phyloP scores from a whole-genome alignment of 2,329 filamentous ascomycete genomes.

The Monilinia aucupariae region DNA sequence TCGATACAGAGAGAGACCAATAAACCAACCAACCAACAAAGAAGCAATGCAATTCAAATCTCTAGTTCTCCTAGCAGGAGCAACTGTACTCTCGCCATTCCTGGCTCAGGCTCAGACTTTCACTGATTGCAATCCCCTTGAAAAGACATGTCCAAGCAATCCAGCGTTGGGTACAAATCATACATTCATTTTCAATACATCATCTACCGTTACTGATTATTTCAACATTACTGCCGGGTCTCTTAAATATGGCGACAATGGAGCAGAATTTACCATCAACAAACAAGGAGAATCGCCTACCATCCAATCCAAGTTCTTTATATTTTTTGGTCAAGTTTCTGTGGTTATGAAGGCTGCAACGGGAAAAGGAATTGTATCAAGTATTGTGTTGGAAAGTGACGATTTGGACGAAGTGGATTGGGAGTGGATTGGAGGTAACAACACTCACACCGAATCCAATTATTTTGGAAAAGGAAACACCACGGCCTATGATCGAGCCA shows the following conservation, averaged over 20 bases:
- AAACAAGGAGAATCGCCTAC: slow-evolving; percentile 72
- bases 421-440: slow-evolving; percentile 69
- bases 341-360: slow-evolving; percentile 69
- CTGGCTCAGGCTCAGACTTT: slow-evolving; percentile 62
- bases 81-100: slow-evolving; percentile 36
- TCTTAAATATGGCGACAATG: slow-evolving; percentile 56
- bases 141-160: slow-evolving; percentile 63
- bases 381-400: slow-evolving; percentile 78
- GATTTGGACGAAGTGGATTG: slow-evolving; percentile 86
- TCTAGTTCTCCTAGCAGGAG: slow-evolving; percentile 23
- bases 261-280: slow-evolving; percentile 66
- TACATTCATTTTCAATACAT: slow-evolving; percentile 57
- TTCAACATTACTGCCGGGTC: slow-evolving; percentile 66
- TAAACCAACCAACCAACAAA: neutral
- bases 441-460: slow-evolving; percentile 61
- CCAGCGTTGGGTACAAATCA: slow-evolving; percentile 62
- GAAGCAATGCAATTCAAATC: slow-evolving; percentile 25
- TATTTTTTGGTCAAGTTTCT: slow-evolving; percentile 79
- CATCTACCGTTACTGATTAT: slow-evolving; percentile 48
- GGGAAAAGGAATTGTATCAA: slow-evolving; percentile 72
- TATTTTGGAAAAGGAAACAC: slow-evolving; percentile 73
- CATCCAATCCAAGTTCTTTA: slow-evolving; percentile 72
- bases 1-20: neutral
- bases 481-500: slow-evolving; percentile 64
- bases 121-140: slow-evolving; percentile 72